Base-by-base conservation (phyloP, 2,329 filamentous ascomycete species). In the Neocatenulostroma microsporum region DNA sequence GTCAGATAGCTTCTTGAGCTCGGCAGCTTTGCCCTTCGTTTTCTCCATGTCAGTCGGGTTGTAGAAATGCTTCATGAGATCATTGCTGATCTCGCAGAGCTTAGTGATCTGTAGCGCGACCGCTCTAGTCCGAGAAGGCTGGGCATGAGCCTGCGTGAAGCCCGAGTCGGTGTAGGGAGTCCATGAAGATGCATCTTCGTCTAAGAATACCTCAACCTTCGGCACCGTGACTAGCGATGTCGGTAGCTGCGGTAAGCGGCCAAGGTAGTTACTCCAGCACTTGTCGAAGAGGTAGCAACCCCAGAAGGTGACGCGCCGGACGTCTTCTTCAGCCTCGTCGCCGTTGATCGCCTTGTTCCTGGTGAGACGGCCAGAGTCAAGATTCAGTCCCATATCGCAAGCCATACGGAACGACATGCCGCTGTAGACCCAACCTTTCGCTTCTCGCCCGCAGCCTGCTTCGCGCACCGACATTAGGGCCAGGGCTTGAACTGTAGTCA, bases 341-440 rank as follows among this genome's bases (percentile, higher is more conserved):
- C 66, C 51, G 24, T 49, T 53, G 30, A 52, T 40, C 15, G 46
- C 45, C 25, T 57, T 61, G 42, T 58, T 69, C 6, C 66, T 63
- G 7, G 74, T 72, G 40, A 85, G 72, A 7, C 77, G 77, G 13
- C 76, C 75, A 1, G 82, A 76, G 54, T 94, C 84, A 13, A 95
- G 75, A 53, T 95, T 94, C 36, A 98, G 69, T 1, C 91, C 91
- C 45, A 98, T 75, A 53, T 98, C 91, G 58, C 83, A 84, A 1
- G 88, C 89, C 89, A 98, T 96, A 29, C 91, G 81, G 58, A 98
- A 96, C 53, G 84, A 91, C 84, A 98, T 95, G 33, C 91, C 89
- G 53, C 86, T 94, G 61, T 96, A 96, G 3, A 95, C 87, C 91
- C 91, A 98, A 1, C 91, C 91, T 61, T 91, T 94, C 25, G 86